phyloP scores from a whole-genome alignment of 495 filamentous ascomycete species.

The Thermochaetoides thermophila region DNA sequence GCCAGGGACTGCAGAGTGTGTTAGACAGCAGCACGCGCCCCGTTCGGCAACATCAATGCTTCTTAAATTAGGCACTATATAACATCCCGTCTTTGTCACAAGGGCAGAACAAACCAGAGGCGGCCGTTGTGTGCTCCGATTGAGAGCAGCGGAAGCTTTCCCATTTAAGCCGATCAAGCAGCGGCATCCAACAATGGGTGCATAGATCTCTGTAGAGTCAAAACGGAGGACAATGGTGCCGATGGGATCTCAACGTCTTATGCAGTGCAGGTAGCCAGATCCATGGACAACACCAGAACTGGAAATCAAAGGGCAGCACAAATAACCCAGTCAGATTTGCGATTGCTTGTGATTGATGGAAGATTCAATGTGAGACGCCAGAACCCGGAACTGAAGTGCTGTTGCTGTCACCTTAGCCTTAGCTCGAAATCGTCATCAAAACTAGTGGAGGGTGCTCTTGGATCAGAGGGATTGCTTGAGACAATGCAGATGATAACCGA shows the following conservation, averaged over 20 bases:
- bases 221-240: conserved; percentile 2
- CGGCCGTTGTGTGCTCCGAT: conserved; percentile 5
- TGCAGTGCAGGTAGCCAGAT: conserved; percentile 1
- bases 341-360: conserved; percentile 8
- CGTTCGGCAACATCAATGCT: conserved; percentile 16
- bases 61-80: conserved; percentile 15
- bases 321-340: too few relatives aligned
- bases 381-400: conserved; percentile 4
- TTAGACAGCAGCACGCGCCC: conserved; percentile 8
- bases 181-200: conserved; percentile 3
- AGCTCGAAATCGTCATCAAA: too few relatives aligned
- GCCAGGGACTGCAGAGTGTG: conserved; percentile 2
- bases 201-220: too few relatives aligned
- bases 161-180: conserved; percentile 12
- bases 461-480: too few relatives aligned
- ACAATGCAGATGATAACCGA: too few relatives aligned
- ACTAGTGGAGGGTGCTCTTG: too few relatives aligned
- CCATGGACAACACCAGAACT: conserved; percentile 1
- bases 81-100: too few relatives aligned
- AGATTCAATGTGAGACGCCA: conserved; percentile 2
- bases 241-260: conserved; percentile 3
- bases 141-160: conserved; percentile 12
- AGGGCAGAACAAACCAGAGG: too few relatives aligned
- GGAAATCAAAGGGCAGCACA: neutral
- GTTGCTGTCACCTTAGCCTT: neutral